Conservation (phyloP, 257 asterid genomes). For the Gentiana dahurica region DNA sequence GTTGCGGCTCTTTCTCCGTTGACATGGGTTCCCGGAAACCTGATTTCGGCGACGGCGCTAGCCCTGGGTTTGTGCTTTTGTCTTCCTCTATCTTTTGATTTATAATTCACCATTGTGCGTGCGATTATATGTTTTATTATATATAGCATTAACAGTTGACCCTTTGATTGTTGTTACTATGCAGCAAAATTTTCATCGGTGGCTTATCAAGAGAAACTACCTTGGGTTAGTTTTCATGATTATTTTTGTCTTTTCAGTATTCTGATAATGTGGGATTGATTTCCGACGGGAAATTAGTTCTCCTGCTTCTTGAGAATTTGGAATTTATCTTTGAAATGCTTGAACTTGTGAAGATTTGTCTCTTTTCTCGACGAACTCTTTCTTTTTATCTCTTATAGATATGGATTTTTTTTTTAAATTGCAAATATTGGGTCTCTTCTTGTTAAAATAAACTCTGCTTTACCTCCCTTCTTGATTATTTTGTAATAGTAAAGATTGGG, state of each 20-base stretch:
- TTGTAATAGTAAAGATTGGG: too few species aligned
- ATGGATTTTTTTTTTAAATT: too few species aligned
- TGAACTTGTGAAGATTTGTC: too few species aligned
- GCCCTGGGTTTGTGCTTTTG: slow-evolving; percentile 63
- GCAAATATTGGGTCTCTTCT: too few species aligned
- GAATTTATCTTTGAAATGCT: background rate
- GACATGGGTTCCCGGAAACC: slow-evolving; percentile 66
- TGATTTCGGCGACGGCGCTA: slow-evolving; percentile 89
- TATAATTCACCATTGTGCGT: background rate
- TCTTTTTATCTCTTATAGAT: too few species aligned
- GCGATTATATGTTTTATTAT: background rate
- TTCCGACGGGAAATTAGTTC: background rate
- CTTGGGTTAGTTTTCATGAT: slow-evolving; percentile 30
- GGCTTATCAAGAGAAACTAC: slow-evolving; percentile 85
- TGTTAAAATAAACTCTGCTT: too few species aligned
- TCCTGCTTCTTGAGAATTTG: background rate
- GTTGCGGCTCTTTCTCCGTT: background rate
- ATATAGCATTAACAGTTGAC: background rate
- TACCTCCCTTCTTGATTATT: too few species aligned
- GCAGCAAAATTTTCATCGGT: slow-evolving; percentile 87
- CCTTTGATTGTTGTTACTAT: background rate
- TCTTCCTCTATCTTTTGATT: slow-evolving; percentile 3
- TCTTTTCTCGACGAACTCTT: too few species aligned
- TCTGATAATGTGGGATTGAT: background rate
- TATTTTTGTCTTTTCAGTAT: background rate